A percentile compares a stretch with the other conserved stretches of the same genome.
These are phyloP conservation scores for Ensete glaucum DNA, from an alignment of 176 grass and related monocot species.

Conservation along the genomic window DNA sequence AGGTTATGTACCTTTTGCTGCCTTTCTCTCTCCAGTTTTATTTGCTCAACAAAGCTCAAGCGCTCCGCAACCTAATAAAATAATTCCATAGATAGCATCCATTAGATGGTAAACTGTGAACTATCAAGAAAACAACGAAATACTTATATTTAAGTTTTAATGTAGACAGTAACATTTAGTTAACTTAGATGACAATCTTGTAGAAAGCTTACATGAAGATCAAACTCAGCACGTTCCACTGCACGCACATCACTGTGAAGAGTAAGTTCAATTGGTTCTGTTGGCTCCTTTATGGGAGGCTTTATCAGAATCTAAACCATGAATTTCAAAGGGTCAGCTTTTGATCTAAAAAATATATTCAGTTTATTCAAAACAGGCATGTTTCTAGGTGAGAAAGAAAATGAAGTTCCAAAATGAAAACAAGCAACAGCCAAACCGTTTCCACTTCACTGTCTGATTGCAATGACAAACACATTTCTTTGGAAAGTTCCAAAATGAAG, in stretches of 20 bases:
- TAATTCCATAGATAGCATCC: not conserved
- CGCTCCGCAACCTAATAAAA: constrained; percentile 8
- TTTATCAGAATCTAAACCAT: not conserved
- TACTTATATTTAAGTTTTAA: no score
- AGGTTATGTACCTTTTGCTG: not conserved
- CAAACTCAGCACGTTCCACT: constrained; percentile 10
- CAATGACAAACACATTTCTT: no score
- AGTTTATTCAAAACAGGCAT: no score
- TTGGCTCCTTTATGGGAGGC: constrained; percentile 8
- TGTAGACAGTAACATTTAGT: no score
- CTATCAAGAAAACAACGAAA: not conserved
- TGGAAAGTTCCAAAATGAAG: no score
- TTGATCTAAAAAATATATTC: no score
- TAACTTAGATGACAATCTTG: not conserved
- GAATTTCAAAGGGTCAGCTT: not conserved
- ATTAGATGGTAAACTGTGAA: not conserved
- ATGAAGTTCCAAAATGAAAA: no score
- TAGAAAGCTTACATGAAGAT: constrained; percentile 8
- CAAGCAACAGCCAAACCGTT: no score
- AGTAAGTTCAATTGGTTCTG: constrained; percentile 9
- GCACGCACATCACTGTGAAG: constrained; percentile 21
- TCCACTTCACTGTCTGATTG: no score
- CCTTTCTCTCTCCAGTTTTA: constrained; percentile 8
- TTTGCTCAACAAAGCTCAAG: constrained; percentile 14
- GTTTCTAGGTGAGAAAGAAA: no score